Evolutionary conservation across 306 rosid species (phyloP), one percentile per base, ranked within the genome.

Genomic region (Cicer pinnatifidum): DNA sequence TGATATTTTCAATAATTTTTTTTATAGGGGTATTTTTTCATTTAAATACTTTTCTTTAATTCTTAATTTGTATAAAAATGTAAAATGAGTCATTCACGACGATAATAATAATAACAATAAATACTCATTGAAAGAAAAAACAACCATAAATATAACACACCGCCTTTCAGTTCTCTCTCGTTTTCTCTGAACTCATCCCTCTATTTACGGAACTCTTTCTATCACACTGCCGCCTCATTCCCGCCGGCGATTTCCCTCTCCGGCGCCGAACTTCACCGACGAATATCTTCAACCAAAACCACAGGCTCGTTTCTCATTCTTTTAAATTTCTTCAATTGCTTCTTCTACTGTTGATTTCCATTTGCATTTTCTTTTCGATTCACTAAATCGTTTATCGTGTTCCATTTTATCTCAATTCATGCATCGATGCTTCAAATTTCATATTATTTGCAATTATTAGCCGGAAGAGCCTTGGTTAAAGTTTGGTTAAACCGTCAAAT

Each of bases 181-280:
- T 48, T 19, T 72, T 50, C 81, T 71, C 76, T 56, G 75, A 67
- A 79, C 39, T 75, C 75, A 79, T 79, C 86, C 86, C 86, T 83
- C 84, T 39, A 69, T 82, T 56, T 74, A 61, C 80, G 82, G 85
- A 46, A 67, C 41, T 3, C 76, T 20, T 6, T 77, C 77, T 35
- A 45, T 43, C 80, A 64, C 83, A 78, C 80, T 53, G 75, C 81
- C 81, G 86, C 81, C 78, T 78, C 71, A 28, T 74, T 59, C 52
- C 76, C 76, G 64, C 81, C 70, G 77, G 73, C 77, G 74, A n/a
- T 70, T 69, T 81, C 9, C 41, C 40, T 6, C 62, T 69, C 73
- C 61, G 80, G 61, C 80, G 57, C 67, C 12, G 7, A 48, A 12
- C 6, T 45, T 71, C 6, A 3, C 78, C 61, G 37, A 5, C n/a